Evolutionary conservation across 495 filamentous ascomycete genomes (phyloP), one percentile per base, ranked within the genome.

Genomic region (Pseudevernia furfuracea): DNA sequence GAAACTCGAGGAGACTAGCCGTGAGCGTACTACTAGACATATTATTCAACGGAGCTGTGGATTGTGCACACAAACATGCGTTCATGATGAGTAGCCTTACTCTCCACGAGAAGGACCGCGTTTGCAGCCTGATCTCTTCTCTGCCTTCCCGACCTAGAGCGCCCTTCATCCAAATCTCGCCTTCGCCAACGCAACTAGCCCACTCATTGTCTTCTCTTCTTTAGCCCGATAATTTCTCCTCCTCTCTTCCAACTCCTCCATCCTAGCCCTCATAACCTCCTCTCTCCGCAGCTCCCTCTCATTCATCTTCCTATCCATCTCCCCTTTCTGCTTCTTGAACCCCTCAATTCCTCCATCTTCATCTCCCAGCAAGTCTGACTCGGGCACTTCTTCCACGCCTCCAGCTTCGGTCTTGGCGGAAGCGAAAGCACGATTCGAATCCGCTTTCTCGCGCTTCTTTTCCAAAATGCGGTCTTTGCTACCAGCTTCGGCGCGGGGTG

Each of bases 381-480:
- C 70, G 9, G 70, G 65, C 36, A 71, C 58, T 14, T 71, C 70
- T 39, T 63, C 63, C 3, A 71, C 53, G 23, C 68, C 68, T 25
- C 63, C 65, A 3, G 64, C 62, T 38, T 71, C 70, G 4, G 58
- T 63, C 59, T 71, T 71, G 0, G 62, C 58, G 6, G 63, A 60
- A 30, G 81, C 81, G 62, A 83, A 82, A 5, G 74, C 69, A 4
- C 75, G 75, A 60, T 82, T 82, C 1, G 79, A 70, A 8, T 76
- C 78, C 2, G 84, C 78, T 8, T 71, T 74, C 62, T 87, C 85
- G 15, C 76, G 77, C 57, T 86, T 86, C 79, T 96, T 96, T 79
- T 98, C 93, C 7, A 98, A 79, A 61, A 85, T 83, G 12, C 93
- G 84, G 74, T 96, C 94, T 34, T 86, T 85, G 4, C 90, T 92